These are phyloP conservation scores for Suhomyces sp. DNA, from an alignment of 805 yeast genomes.

Conservation along the genomic window DNA sequence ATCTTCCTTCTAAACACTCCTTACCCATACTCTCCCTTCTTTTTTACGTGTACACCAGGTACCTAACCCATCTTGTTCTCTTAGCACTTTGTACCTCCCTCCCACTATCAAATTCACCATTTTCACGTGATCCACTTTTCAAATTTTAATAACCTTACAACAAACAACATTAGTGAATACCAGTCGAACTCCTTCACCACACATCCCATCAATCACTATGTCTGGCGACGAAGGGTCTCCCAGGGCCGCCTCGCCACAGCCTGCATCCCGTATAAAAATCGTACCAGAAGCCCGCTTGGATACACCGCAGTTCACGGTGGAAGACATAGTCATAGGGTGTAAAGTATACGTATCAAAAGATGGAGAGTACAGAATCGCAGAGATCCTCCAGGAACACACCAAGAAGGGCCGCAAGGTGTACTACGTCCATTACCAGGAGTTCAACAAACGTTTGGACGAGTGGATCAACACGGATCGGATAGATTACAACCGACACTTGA, in stretches of 20 bases:
- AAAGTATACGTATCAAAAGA: constrained; percentile 82
- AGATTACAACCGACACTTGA: constrained; percentile 67
- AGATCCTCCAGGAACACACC: constrained; percentile 71
- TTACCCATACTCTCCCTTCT: too few relatives aligned
- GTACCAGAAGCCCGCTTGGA: constrained; percentile 7
- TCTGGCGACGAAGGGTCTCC: constrained; percentile 12
- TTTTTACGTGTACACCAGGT: too few relatives aligned
- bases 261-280: constrained; percentile 13
- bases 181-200: too few relatives aligned
- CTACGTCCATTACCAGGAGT: constrained; percentile 93
- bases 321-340: constrained; percentile 70
- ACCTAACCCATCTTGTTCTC: too few relatives aligned
- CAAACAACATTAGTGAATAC: too few relatives aligned
- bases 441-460: constrained; percentile 94
- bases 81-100: too few relatives aligned
- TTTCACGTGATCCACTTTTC: too few relatives aligned
- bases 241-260: constrained; percentile 11
- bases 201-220: constrained; percentile 9
- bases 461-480: constrained; percentile 80
- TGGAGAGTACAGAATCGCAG: constrained; percentile 77
- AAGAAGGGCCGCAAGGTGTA: constrained; percentile 77
- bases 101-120: too few relatives aligned
- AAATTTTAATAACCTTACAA: too few relatives aligned
- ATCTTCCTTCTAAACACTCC: too few relatives aligned
- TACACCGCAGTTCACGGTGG: constrained; percentile 26